Evolutionary conservation across 2,329 filamentous ascomycete species (phyloP), one percentile per base, ranked within the genome.

Genomic region (Nemania sp.): DNA sequence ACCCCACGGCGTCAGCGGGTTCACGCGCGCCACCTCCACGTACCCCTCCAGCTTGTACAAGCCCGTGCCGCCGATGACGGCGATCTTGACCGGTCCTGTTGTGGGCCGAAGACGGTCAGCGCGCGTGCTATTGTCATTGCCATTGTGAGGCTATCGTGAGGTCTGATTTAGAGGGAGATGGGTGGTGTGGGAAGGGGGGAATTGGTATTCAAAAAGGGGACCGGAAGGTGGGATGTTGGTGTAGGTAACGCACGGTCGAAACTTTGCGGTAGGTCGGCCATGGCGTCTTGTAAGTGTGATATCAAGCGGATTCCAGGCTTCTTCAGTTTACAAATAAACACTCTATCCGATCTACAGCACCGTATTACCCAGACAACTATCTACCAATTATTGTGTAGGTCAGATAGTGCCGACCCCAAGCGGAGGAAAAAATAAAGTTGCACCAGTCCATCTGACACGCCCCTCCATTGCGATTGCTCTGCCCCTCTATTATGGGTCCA

Each of bases 1-100:
- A 66, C 94, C 94, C 94, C 94, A 99, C 26, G 94, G 94, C 8
- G 94, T 99, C 33, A 78, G 73, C 50, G 90, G 79, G 65, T 86
- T 86, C 64, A 99, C 77, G 23, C 82, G 82, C 22, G 93, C 92
- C 58, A 95, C 86, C 67, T 91, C 89, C 17, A 84, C 87, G 79
- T 94, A 97, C 73, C 88, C 87, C 23, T 91, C 87, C 62, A 99
- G 88, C 64, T 90, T 86, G 71, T 88, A 86, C 59, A 99, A 88
- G 49, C 94, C 94, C 33, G 94, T 99, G 66, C 94, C 94, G 72
- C 92, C 92, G 64, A 96, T 91, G 50, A 96, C 89, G 70, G 89
- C 93, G 68, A 97, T 94, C 64, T 86, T 84, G 66, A 95, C 86
- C 49, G 86, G 82, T 49, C 79, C 86, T 88, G 41, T 9, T 14